Evolutionary conservation across 305 asterid genomes (phyloP), one percentile per base, ranked within the genome.

Genomic region (Solanum hybrid): DNA sequence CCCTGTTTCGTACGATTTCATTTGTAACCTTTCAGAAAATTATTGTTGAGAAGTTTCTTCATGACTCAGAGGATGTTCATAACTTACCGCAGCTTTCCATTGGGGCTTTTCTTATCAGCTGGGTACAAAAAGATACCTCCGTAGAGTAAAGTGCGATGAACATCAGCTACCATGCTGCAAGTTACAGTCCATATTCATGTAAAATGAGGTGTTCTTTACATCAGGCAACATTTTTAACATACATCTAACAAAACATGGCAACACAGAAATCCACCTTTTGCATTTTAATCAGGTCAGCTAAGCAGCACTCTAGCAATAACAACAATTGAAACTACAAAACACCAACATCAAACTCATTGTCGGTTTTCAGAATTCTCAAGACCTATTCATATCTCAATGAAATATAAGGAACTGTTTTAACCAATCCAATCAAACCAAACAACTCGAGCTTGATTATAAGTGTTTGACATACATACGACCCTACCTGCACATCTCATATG

Each of bases 81-180:
- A 82, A 87, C 90, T 79, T 91, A 96, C 99, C 99, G 80, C 90
- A 97, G 92, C 94, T 97, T 97, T 39, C 99, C 99, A 6, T 84
- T 93, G 20, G 99, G 99, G 93, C 98, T 97, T 92, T 96, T 97
- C 97, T 97, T 97, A 91, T 97, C 99, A 76, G 95, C 98, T 3
- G 99, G 99, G 94, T 97, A 97, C 98, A 97, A 78, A 92, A 97
- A 97, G 88, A 97, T 92, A 92, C 99, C 99, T 76, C 99, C 99
- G 61, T 97, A 97, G 24, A 97, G 97, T 90, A 97, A 93, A 15
- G 99, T 97, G 87, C 99, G 99, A 92, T 97, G 99, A 31, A 97
- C 99, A 96, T 96, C 99, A 39, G 99, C 99, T 15, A 97, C 99
- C 98, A 97, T 97, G 90, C 99, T 96, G 94, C 86, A 89, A 79